Percentiles rank a stretch among this genome's conserved stretches.
Conservation (phyloP, 306 rosid genomes). For the Medicago arabica region DNA sequence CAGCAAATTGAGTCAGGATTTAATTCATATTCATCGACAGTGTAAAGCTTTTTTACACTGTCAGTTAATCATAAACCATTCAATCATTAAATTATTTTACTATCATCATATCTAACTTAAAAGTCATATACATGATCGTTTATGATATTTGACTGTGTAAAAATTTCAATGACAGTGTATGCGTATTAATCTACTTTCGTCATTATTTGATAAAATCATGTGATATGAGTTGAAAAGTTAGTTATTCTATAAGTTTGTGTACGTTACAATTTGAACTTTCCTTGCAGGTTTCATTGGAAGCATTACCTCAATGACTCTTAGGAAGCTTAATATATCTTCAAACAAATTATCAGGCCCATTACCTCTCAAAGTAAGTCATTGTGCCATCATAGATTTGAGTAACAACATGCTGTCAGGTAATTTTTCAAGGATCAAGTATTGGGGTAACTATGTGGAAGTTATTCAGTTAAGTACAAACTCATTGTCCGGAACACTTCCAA, state of each 20-base stretch:
- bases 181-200: background rate
- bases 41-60: no score
- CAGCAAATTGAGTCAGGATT: background rate
- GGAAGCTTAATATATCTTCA: constrained; percentile 77
- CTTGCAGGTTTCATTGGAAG: constrained; percentile 74
- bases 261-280: constrained; percentile 36
- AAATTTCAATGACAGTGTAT: no score
- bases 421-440: constrained; percentile 64
- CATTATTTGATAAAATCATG: background rate
- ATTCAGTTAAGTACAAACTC: constrained; percentile 71
- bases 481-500: constrained; percentile 62
- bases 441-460: constrained; percentile 83
- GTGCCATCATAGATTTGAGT: constrained; percentile 71
- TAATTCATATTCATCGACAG: no score
- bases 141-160: no score
- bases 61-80: no score
- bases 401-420: constrained; percentile 69
- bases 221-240: background rate
- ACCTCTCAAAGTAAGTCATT: constrained; percentile 68
- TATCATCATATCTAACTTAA: no score
- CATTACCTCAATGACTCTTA: constrained; percentile 72
- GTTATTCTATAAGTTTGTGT: background rate
- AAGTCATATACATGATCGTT: no score
- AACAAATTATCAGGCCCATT: constrained; percentile 75
- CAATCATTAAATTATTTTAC: no score